Base-by-base conservation (phyloP, 257 asterid species). In the Solanum corneliomulleri region DNA sequence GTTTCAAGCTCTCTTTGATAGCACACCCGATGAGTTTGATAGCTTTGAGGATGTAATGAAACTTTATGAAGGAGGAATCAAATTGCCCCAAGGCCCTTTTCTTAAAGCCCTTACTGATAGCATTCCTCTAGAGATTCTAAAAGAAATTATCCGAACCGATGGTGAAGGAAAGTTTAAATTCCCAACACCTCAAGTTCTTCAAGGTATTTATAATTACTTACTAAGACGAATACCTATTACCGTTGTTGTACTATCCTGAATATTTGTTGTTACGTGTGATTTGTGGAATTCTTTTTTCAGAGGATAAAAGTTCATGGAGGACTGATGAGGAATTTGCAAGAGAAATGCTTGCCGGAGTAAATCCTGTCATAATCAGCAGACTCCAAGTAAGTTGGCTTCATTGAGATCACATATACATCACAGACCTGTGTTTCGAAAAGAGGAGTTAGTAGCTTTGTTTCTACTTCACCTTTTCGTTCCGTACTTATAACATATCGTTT, bases 341-440 rank as follows among this genome's bases (percentile, higher is more conserved):
- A 90, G 96, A 95, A 91, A 93, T 92, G 97, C 89, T 94, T 85
- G 98, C 98, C 25, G 98, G 98, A 86, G 76, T 92, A 82, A 93
- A 93, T 91, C 98, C 98, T 56, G 91, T 94, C 84, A 88, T 91
- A 29, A 91, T 95, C 87, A 86, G 93, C 60, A 88, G 94, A 31
- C 98, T 95, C 89, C 90, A 93, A 85, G 98, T 95, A 93, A 86
- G 76, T 58, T 58, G 66, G 12, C 66, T 58, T 58, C 66, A 58
- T 58, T 58, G 66, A 11, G 25, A 58, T 58, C 66, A 58, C 66
- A 58, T 56, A 56, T 2, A 56, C 21, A 56, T 20, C 64, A 56
- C 64, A 56, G 12, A 58, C 66, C 21, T 20, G 11, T 58, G 66
- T 20, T 20, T 58, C 5, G 0, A 11, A 58, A 20, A 58, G 11